Evolutionary conservation across 176 grass and related monocot genomes (phyloP).

Genomic region (Canna indica): DNA sequence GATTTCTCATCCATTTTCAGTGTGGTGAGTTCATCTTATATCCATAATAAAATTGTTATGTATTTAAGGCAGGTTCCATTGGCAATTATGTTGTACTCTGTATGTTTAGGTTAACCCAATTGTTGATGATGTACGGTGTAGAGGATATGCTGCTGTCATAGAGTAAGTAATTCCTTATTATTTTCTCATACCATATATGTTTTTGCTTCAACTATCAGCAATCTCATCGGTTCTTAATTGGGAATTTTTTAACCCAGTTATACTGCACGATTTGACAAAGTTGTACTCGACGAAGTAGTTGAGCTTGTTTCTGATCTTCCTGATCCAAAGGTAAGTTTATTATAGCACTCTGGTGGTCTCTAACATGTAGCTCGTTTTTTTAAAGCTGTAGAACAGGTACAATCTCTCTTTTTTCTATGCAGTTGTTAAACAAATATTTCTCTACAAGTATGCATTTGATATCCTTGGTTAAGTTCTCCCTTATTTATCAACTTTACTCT

Average conservation of each 20-base stretch:
- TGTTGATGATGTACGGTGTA: conserved; percentile 68
- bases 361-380: background rate
- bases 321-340: conserved; percentile 40
- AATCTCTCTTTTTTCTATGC: background rate
- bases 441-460: background rate
- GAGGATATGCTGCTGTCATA: conserved; percentile 77
- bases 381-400: background rate
- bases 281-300: conserved; percentile 46
- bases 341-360: background rate
- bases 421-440: background rate
- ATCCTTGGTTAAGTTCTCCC: background rate
- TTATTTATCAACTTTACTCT: background rate
- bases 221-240: background rate
- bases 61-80: background rate
- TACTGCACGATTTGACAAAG: conserved; percentile 84
- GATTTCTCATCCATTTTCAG: conserved; percentile 92
- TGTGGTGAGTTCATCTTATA: conserved; percentile 34
- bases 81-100: conserved; percentile 3
- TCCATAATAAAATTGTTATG: background rate
- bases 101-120: conserved; percentile 72
- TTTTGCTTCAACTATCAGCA: background rate
- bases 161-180: conserved; percentile 32
- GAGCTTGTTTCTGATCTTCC: conserved; percentile 55
- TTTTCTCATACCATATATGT: background rate
- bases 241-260: conserved; percentile 39